Conservation (phyloP, 495 filamentous ascomycete species). For the Apiosordaria backusii region DNA sequence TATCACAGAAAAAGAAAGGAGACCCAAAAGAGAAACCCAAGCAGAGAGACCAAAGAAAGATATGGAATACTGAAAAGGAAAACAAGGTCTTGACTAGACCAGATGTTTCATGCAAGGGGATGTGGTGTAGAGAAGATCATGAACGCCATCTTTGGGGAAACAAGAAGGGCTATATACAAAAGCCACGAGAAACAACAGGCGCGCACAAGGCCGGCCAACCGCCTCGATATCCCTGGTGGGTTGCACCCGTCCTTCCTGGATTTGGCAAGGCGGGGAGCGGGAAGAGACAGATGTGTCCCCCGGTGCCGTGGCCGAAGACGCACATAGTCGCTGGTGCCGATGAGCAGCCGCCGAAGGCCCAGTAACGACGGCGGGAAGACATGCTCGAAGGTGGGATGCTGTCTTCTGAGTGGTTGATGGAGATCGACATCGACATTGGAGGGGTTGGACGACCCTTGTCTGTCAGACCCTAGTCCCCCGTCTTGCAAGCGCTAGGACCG, state of each 20-base stretch:
- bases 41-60: slow-evolving; percentile 28
- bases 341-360: slow-evolving; percentile 20
- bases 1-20: slow-evolving; percentile 31
- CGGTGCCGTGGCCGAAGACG: slow-evolving; percentile 15
- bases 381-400: slow-evolving; percentile 3
- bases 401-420: slow-evolving; percentile 19
- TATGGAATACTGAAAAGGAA: slow-evolving; percentile 26
- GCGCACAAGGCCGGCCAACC: slow-evolving; percentile 9
- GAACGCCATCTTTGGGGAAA: slow-evolving; percentile 9
- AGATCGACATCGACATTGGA: slow-evolving; percentile 14
- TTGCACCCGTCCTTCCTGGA: slow-evolving; percentile 5
- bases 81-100: slow-evolving; percentile 30
- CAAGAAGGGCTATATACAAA: slow-evolving; percentile 21
- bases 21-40: slow-evolving; percentile 30
- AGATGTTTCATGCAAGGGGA: slow-evolving; percentile 15
- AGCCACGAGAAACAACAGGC: slow-evolving; percentile 1
- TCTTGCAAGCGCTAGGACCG: slow-evolving; percentile 27
- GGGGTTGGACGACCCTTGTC: slow-evolving; percentile 25
- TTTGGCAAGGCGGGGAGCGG: background rate
- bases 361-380: slow-evolving; percentile 14
- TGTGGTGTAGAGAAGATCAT: background rate
- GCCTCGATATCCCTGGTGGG: slow-evolving; percentile 10
- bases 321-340: slow-evolving; percentile 17
- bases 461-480: slow-evolving; percentile 9
- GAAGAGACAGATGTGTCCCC: slow-evolving; percentile 1